These are phyloP conservation scores for Elymus sibiricus DNA, from an alignment of 176 grass and related monocot species.

Conservation along the genomic window DNA sequence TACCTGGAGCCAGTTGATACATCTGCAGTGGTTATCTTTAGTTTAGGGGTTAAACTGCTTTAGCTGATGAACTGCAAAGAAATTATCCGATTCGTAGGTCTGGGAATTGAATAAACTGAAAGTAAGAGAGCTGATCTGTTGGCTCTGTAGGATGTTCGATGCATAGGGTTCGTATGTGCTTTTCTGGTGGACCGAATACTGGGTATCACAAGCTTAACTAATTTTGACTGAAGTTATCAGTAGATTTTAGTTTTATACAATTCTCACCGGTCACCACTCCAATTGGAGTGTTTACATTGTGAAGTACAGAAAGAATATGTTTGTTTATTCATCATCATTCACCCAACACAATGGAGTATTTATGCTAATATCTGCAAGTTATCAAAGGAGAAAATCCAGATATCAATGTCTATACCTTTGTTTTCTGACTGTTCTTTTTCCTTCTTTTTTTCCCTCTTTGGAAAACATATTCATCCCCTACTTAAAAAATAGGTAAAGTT, in stretches of 20 bases:
- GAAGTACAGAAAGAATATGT: background rate
- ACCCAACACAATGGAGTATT: background rate
- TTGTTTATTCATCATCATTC: background rate
- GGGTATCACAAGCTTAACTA: background rate
- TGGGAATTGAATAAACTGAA: slow-evolving; percentile 26
- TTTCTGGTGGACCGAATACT: slow-evolving; percentile 3
- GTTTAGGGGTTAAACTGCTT: slow-evolving; percentile 11
- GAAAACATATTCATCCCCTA: background rate
- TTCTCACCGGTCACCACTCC: background rate
- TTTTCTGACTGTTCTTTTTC: background rate
- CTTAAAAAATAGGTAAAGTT: too few species aligned
- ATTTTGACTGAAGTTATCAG: slow-evolving; percentile 7
- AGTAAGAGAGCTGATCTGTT: slow-evolving; percentile 16
- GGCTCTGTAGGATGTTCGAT: background rate
- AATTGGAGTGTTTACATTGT: slow-evolving; percentile 1
- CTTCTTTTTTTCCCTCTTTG: background rate
- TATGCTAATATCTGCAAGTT: background rate
- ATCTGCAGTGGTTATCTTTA: slow-evolving; percentile 30
- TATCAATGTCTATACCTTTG: background rate
- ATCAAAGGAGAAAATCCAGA: background rate
- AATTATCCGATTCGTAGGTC: background rate
- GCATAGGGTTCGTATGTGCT: background rate
- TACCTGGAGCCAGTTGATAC: slow-evolving; percentile 20
- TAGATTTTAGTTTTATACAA: background rate
- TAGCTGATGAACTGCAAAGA: background rate